phyloP scores from a whole-genome alignment of 495 filamentous ascomycete genomes.

The Penicillium cataractarum region DNA sequence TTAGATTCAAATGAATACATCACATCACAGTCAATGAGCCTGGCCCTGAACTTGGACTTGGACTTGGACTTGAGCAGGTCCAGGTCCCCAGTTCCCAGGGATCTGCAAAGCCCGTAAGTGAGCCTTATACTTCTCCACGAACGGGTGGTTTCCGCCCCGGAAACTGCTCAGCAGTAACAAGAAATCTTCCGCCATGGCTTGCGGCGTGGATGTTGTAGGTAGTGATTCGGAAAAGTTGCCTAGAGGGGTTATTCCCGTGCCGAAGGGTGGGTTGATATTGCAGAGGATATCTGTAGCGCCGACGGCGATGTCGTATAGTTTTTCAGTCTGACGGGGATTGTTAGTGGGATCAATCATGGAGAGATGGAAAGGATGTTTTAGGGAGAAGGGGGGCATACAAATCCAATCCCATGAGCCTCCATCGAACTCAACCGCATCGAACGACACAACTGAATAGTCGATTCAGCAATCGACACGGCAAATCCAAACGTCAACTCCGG shows the following conservation, averaged over 20 bases:
- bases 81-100: constrained; percentile 23
- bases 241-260: constrained; percentile 20
- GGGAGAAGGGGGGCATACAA: constrained; percentile 53
- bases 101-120: constrained; percentile 34
- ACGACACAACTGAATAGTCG: constrained; percentile 64
- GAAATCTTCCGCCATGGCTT: constrained; percentile 39
- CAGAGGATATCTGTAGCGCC: constrained; percentile 42
- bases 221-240: constrained; percentile 25
- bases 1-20: too few species aligned
- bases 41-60: too few species aligned
- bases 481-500: constrained; percentile 66
- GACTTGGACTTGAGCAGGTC: background rate
- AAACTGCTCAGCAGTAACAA: constrained; percentile 40
- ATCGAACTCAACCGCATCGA: constrained; percentile 64
- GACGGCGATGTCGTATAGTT: constrained; percentile 47
- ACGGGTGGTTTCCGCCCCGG: constrained; percentile 47
- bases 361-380: background rate
- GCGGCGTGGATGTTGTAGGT: constrained; percentile 26
- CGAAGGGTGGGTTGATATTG: constrained; percentile 33
- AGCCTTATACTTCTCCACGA: constrained; percentile 39
- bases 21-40: background rate
- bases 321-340: constrained; percentile 36
- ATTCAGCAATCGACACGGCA: constrained; percentile 70
- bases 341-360: constrained; percentile 14
- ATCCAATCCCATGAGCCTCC: constrained; percentile 72